Base-by-base conservation (phyloP, 768 basidiomycete species). In the Psilocybe subaeruginosa region DNA sequence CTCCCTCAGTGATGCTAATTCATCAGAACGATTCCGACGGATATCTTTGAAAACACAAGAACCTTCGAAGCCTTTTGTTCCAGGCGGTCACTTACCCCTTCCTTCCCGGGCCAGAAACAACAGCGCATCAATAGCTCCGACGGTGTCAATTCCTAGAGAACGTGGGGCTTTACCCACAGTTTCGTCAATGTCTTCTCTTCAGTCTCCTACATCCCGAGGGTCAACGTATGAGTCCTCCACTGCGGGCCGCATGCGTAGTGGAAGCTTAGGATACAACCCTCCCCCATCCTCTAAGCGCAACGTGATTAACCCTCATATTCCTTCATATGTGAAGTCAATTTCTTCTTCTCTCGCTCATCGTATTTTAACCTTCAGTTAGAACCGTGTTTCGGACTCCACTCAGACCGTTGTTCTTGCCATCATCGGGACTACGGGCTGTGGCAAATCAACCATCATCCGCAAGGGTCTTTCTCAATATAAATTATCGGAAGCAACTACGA, bases 371-470 rank as follows among this genome's bases (percentile, higher is more conserved):
- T 58, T 48, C 19, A 59, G 4, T 48, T 14, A 58, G 56, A 50
- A 27, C 49, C 56, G 62, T 35, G 31, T 30, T 33, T 50, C 52
- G 56, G 48, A 30, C 37, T 41, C 53, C 52, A 63, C 58, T 61
- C 49, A 14, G 64, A 68, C 74, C 50, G 72, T 91, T 52, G 85
- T 87, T 8, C 78, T 99, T 31, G 88, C 89, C 33, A 87, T 99
- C 35, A 81, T 96, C 41, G 97, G 97, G 12, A 82, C 85, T 11
- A 73, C 81, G 41, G 84, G 87, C 35, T 94, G 91, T 61, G 97
- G 96, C 62, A 98, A 98, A 76, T 89, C 92, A 1, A 85, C 87
- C 2, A 82, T 93, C 53, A 91, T 97, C 63, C 79, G 80, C 37
- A 89, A 88, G 70, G 95, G 93, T 9, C 78, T 95, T 58, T 87